Percentiles rank a stretch among this genome's conserved stretches.
Conservation (phyloP, 139 green algal genomes). For the Chlamydomonas incerta region DNA sequence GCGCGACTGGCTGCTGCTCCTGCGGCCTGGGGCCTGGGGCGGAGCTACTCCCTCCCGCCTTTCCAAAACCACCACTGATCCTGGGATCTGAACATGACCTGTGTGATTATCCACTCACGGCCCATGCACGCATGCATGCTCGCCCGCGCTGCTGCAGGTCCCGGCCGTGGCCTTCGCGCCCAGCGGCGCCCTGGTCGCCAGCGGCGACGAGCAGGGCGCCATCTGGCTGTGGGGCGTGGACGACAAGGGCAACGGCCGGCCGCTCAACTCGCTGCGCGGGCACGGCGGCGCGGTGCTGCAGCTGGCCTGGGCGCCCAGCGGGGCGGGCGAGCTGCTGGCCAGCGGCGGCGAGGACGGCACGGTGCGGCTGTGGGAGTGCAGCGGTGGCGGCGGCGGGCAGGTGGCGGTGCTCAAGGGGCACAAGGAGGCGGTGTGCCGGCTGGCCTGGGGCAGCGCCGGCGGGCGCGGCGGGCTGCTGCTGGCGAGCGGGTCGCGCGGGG, state of each 20-base stretch:
- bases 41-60: no score
- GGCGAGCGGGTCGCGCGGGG: constrained; percentile 13
- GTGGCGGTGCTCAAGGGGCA: constrained; percentile 13
- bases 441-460: constrained; percentile 4
- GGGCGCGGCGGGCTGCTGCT: constrained; percentile 3
- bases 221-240: constrained; percentile 14
- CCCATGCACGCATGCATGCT: no score
- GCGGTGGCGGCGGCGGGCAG: neutral
- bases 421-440: neutral
- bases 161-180: neutral
- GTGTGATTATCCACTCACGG: no score
- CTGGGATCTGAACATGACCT: no score
- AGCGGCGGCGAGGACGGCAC: constrained; percentile 1
- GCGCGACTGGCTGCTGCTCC: no score
- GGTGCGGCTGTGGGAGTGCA: constrained; percentile 24
- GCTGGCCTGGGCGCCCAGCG: constrained; percentile 1
- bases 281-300: neutral
- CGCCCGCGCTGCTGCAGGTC: no score
- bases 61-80: no score
- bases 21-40: no score
- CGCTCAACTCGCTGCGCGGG: neutral
- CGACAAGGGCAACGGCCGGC: neutral
- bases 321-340: neutral
- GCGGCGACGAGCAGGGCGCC: neutral
- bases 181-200: neutral